Conservation (phyloP, 2,329 filamentous ascomycete species). For the Cadophora malorum region DNA sequence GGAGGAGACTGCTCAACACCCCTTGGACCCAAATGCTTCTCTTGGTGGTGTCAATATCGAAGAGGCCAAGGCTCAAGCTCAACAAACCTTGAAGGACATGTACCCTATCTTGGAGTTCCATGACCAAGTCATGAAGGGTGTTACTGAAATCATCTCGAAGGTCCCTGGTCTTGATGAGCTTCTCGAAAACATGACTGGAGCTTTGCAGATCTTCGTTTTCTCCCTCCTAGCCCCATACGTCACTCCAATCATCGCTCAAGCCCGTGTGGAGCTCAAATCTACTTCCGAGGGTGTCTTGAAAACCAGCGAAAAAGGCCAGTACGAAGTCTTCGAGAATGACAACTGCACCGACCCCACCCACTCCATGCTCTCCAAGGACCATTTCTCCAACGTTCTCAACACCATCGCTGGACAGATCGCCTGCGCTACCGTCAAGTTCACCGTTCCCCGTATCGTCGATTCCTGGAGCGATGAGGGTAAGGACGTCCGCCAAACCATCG, state of each 20-base stretch:
- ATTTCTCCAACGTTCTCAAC: conserved; percentile 76
- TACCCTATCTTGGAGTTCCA: conserved; percentile 71
- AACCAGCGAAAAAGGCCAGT: conserved; percentile 26
- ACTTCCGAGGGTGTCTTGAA: conserved; percentile 26
- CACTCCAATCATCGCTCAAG: conserved; percentile 28
- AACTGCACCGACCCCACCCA: conserved; percentile 77
- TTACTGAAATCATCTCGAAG: conserved; percentile 23
- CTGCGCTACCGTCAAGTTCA: conserved; percentile 77
- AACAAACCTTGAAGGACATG: conserved; percentile 26
- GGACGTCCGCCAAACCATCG: conserved; percentile 71
- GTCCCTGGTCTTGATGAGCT: conserved; percentile 37
- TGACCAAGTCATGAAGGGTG: conserved; percentile 59
- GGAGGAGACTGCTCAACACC: conserved; percentile 18
- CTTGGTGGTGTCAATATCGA: conserved; percentile 43
- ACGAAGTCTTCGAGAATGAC: conserved; percentile 27
- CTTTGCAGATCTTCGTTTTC: conserved; percentile 27
- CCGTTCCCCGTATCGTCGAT: conserved; percentile 83
- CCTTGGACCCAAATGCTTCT: conserved; percentile 70
- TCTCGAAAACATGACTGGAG: conserved; percentile 59
- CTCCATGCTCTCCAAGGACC: conserved; percentile 92
- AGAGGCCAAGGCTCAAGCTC: conserved; percentile 20
- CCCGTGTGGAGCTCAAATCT: conserved; percentile 25
- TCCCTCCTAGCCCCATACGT: conserved; percentile 26
- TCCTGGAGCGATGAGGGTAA: conserved; percentile 78
- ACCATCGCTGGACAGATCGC: conserved; percentile 83